Base-by-base conservation (phyloP, 2,329 filamentous ascomycete species). In the Neofusicoccum parvum region DNA sequence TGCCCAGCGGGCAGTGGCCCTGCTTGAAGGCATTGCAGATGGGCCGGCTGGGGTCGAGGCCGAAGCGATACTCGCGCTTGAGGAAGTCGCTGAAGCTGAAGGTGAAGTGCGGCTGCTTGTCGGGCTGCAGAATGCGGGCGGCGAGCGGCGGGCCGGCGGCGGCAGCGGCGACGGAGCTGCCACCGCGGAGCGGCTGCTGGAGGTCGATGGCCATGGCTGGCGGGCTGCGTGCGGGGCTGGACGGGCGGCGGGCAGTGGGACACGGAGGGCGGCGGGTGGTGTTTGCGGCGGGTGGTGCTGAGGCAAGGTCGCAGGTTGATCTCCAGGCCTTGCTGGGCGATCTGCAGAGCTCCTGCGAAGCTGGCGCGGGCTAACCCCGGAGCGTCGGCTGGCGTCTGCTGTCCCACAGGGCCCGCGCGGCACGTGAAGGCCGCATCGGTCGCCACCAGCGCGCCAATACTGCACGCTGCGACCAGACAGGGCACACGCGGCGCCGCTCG, bases 41-140 rank as follows among this genome's bases (percentile, higher is more conserved):
- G 49, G 94, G 92, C 0, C 81, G 78, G 53, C 78, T 71, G 43
- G 90, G 86, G 23, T 92, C 87, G 60, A 97, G 88, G 69, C 91
- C 91, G 79, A 96, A 94, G 68, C 92, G 89, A 79, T 95, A 93
- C 70, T 91, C 93, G 68, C 88, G 83, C 70, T 90, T 90, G 43
- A 97, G 87, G 81, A 96, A 97, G 53, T 92, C 90, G 37, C 88
- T 89, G 84, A 97, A 97, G 77, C 87, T 87, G 83, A 97, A 97
- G 71, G 82, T 87, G 81, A 92, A 90, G 39, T n/a, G 46, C 14
- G 75, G 67, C 48, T 71, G 71, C 9, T 68, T 68, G 32, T 69
- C 56, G 34, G 73, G 71, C n/a, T 75, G 70, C 34, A 73, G 67
- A 64, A 73, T 70, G 12, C 68, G 69, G 69, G 76, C 71, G 54